Conservation (phyloP, 371 early-diverging fungal species). For the Mucor saturninus region DNA sequence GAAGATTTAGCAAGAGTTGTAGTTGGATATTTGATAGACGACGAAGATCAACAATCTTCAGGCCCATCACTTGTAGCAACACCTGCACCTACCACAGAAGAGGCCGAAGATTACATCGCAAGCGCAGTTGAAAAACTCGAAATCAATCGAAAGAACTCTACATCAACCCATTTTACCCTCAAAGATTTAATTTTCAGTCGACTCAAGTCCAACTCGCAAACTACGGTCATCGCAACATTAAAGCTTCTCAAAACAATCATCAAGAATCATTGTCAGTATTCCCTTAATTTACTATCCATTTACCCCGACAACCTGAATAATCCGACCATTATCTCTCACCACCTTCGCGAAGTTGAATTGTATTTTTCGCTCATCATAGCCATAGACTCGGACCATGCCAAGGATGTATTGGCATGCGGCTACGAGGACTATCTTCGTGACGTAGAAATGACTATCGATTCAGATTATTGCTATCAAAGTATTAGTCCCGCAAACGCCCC, state of each 20-base stretch:
- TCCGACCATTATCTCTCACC: conserved; percentile 62
- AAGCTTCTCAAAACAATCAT: conserved; percentile 81
- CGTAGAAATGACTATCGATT: conserved; percentile 69
- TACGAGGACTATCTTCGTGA: conserved; percentile 83
- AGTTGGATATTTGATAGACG: conserved; percentile 76
- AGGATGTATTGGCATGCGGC: conserved; percentile 62
- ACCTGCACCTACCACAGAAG: neutral
- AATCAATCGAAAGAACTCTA: conserved; percentile 1
- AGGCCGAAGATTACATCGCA: conserved; percentile 1
- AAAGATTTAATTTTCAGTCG: conserved; percentile 80
- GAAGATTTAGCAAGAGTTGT: conserved; percentile 76
- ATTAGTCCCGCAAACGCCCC: conserved; percentile 36
- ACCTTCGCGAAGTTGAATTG: conserved; percentile 68
- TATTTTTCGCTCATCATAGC: conserved; percentile 73
- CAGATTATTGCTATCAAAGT: conserved; percentile 63
- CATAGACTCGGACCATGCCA: conserved; percentile 59
- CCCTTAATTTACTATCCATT: conserved; percentile 72
- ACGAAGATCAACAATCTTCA: conserved; percentile 41
- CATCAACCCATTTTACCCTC: conserved; percentile 62
- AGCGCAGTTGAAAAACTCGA: neutral
- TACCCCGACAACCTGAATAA: conserved; percentile 49
- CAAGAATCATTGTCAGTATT: conserved; percentile 75
- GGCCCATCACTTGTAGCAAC: neutral
- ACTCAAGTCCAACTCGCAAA: conserved; percentile 71
- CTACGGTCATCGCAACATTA: conserved; percentile 83